These are phyloP conservation scores for Calonectria fujianensis DNA, from an alignment of 2,329 filamentous ascomycete genomes.

Conservation along the genomic window DNA sequence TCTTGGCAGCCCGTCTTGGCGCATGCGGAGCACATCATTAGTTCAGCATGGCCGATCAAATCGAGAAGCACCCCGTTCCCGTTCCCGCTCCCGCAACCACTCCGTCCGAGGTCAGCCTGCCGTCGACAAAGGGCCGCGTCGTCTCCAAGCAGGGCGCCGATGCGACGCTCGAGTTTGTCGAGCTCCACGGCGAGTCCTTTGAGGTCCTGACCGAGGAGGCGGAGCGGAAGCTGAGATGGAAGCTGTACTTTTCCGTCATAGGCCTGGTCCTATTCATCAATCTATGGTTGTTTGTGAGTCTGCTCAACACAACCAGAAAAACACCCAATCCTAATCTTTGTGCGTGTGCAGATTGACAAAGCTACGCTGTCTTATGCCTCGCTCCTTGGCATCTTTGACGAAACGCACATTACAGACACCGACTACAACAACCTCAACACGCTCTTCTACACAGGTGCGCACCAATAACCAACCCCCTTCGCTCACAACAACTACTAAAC, in stretches of 20 bases:
- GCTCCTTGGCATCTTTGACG: conserved; percentile 37
- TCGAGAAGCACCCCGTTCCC: conserved; percentile 18
- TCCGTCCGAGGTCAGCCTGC: conserved; percentile 25
- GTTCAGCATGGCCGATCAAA: conserved; percentile 1
- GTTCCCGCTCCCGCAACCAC: neutral
- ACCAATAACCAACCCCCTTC: too few relatives aligned
- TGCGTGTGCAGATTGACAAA: conserved; percentile 30
- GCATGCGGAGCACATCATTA: neutral
- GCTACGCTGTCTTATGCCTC: conserved; percentile 35
- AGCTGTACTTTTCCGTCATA: conserved; percentile 29
- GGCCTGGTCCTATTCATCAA: conserved; percentile 28
- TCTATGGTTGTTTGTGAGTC: conserved; percentile 34
- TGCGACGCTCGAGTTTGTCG: conserved; percentile 34
- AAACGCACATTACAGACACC: conserved; percentile 36
- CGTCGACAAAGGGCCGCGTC: conserved; percentile 28
- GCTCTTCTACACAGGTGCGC: conserved; percentile 34
- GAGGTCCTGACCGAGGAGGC: conserved; percentile 28
- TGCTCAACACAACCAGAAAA: neutral
- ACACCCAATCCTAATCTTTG: neutral
- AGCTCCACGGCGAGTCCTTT: conserved; percentile 30
- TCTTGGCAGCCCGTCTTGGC: conserved; percentile 32
- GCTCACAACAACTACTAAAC: neutral
- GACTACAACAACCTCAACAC: conserved; percentile 43
- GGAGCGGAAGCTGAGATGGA: conserved; percentile 30
- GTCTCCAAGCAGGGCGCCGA: conserved; percentile 34